phyloP scores from a whole-genome alignment of 345 rosid species.

The Pistacia atlantica region DNA sequence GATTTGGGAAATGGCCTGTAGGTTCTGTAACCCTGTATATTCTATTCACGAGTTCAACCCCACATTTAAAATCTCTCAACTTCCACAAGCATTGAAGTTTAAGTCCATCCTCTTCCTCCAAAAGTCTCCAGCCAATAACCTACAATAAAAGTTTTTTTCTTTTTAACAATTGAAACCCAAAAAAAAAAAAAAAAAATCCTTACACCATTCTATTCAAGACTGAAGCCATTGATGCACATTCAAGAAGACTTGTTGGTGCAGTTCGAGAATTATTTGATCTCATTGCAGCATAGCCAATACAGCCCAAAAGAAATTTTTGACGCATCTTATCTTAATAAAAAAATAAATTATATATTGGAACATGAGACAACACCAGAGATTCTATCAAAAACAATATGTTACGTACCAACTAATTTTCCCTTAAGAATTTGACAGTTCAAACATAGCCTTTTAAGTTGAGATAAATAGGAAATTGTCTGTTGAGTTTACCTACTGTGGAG shows the following conservation, averaged over 20 bases:
- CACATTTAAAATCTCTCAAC: conserved; percentile 70
- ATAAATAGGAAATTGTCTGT: not conserved
- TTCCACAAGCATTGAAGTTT: conserved; percentile 91
- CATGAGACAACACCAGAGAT: not conserved
- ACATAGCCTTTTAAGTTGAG: not conserved
- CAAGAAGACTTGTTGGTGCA: not conserved
- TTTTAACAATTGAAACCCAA: not conserved
- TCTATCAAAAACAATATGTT: not conserved
- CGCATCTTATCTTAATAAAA: not conserved
- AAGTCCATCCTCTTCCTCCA: conserved; percentile 68
- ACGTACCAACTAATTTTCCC: not conserved
- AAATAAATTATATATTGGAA: not conserved
- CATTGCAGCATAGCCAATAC: not conserved
- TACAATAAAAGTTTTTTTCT: conserved; percentile 16
- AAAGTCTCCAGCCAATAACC: conserved; percentile 92
- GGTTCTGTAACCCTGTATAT: conserved; percentile 61
- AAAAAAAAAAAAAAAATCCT: too few species aligned
- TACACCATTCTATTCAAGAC: not conserved
- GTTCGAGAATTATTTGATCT: not conserved
- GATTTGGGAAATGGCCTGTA: conserved; percentile 74
- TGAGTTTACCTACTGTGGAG: not conserved
- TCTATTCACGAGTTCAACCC: conserved; percentile 85
- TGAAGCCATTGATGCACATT: not conserved
- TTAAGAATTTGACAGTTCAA: too few species aligned
- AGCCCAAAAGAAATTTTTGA: not conserved